These are phyloP conservation scores for Aspergillus steynii DNA, from an alignment of 495 filamentous ascomycete genomes.

Conservation along the genomic window DNA sequence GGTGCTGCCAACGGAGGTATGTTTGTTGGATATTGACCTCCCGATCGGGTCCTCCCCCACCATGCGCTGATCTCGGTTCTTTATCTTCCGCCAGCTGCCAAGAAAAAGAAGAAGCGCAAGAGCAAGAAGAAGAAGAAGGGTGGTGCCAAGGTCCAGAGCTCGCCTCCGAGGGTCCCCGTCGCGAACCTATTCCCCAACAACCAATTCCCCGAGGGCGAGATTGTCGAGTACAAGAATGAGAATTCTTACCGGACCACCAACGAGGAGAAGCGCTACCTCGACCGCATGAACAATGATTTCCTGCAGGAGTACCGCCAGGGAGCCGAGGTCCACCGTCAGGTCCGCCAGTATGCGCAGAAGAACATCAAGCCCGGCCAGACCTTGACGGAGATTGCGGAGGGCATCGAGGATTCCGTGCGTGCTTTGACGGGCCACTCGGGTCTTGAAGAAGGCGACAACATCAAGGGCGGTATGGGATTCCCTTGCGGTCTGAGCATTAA, in stretches of 20 bases:
- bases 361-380: slow-evolving; percentile 79
- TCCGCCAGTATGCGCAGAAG: slow-evolving; percentile 78
- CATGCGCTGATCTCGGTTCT: not conserved
- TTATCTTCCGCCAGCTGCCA: slow-evolving; percentile 43
- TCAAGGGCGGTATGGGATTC: slow-evolving; percentile 84
- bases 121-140: slow-evolving; percentile 72
- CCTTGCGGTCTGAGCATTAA: slow-evolving; percentile 85
- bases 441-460: slow-evolving; percentile 73
- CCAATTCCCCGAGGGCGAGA: slow-evolving; percentile 77
- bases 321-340: slow-evolving; percentile 86
- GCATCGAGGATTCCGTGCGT: slow-evolving; percentile 82
- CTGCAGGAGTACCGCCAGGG: slow-evolving; percentile 83
- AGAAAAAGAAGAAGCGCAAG: slow-evolving; percentile 84
- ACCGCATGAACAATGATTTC: slow-evolving; percentile 82
- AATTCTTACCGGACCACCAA: slow-evolving; percentile 79
- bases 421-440: slow-evolving; percentile 77
- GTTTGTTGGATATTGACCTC: slow-evolving; percentile 4
- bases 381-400: slow-evolving; percentile 78
- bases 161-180: slow-evolving; percentile 73
- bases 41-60: not conserved
- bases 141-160: slow-evolving; percentile 67
- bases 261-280: slow-evolving; percentile 85
- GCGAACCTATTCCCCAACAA: slow-evolving; percentile 74
- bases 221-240: slow-evolving; percentile 73
- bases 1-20: slow-evolving; percentile 46